Evolutionary conservation across 257 asterid species (phyloP), one percentile per base, ranked within the genome.

Genomic region (Ballota nigra): DNA sequence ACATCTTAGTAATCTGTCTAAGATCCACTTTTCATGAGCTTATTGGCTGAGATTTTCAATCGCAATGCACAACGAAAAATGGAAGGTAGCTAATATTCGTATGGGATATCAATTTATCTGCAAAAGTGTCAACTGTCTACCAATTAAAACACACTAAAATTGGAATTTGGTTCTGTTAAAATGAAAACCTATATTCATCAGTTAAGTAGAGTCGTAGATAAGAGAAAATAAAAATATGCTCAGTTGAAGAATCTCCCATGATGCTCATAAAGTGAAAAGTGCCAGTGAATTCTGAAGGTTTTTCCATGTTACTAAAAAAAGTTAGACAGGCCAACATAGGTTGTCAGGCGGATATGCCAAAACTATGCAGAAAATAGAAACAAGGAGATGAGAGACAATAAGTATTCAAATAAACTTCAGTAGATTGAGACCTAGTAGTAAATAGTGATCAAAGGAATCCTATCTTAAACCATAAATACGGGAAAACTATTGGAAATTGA

Each of bases 381-480:
- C 16, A 29, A 51, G 33, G 11, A 22, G 11, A 57, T 10, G 10
- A 15, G 58, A 15, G 28, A 15, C 10, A 15, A 4, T 4, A 8
- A 56, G 11, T 15, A 23, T 57, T 16, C 43, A 70, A 31, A 15
- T 57, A 9, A 40, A 55, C 71, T 16, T 55, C 29, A 58, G 41
- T 40, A 45, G 41, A 47, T 41, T 23, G 26, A 26, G 20, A 34
- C 36, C 65, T 41, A 36, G 43, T 31, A 29, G n/a, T 11, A 24
- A 15, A 34, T 31, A 38, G 33, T 15, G 24, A 9, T 5, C 28
- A 15, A 24, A 34, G 12, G 3, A 13, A 43, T 31, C 11, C 63
- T 43, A 63, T 56, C 55, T 31, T 57, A 60, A 63, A 76, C 22
- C 77, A 52, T 52, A 70, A 66, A 60, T 52, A 64, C 12, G 13